These are phyloP conservation scores for Hymenoscyphus albidus DNA, from an alignment of 2,329 filamentous ascomycete genomes.

Conservation along the genomic window DNA sequence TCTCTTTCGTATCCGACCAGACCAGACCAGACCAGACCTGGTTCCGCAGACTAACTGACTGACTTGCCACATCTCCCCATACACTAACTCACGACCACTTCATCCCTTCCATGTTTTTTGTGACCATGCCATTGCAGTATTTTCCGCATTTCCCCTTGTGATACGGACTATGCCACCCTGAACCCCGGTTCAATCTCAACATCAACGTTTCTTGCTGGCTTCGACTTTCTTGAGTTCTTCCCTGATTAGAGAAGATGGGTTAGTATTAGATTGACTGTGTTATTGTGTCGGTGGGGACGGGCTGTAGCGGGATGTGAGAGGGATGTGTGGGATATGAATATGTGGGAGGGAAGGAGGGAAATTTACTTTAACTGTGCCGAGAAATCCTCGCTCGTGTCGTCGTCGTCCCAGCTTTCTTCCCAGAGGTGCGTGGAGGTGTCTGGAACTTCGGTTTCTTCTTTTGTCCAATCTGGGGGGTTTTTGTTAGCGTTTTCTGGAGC, in stretches of 20 bases:
- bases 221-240: slow-evolving; percentile 96
- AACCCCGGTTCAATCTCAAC: not conserved
- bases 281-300: too few species aligned
- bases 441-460: slow-evolving; percentile 85
- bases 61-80: not conserved
- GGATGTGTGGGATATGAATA: too few species aligned
- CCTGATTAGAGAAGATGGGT: slow-evolving; percentile 41
- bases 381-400: slow-evolving; percentile 96
- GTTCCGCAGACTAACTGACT: too few species aligned
- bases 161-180: not conserved
- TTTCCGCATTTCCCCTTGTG: slow-evolving; percentile 25
- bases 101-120: slow-evolving; percentile 22
- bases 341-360: too few species aligned
- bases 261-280: not conserved
- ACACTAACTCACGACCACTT: slow-evolving; percentile 23
- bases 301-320: too few species aligned
- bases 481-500: too few species aligned
- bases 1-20: too few species aligned
- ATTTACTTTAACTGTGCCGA: slow-evolving; percentile 93
- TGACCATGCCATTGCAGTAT: too few species aligned
- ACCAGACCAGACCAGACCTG: too few species aligned
- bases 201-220: slow-evolving; percentile 61
- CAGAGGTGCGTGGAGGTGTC: slow-evolving; percentile 78
- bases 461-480: slow-evolving; percentile 70
- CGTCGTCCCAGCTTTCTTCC: slow-evolving; percentile 99